A percentile compares a stretch with the other conserved stretches of the same genome.
These are phyloP conservation scores for Suillus weaverae DNA, from an alignment of 768 basidiomycete genomes.

Conservation along the genomic window DNA sequence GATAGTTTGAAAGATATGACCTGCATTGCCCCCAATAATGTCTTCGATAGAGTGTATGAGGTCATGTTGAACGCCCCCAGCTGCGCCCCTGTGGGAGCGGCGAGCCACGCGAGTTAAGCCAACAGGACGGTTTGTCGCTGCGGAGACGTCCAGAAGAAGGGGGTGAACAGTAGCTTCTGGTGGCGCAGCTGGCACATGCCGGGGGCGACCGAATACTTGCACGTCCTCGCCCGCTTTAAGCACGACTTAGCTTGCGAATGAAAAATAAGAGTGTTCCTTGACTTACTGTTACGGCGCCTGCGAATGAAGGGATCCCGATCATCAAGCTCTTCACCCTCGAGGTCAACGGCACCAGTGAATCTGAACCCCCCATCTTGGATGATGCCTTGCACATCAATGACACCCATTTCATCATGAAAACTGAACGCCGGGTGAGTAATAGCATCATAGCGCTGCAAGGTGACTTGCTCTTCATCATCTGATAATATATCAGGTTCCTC, in stretches of 20 bases:
- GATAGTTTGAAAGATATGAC: slow-evolving; percentile 83
- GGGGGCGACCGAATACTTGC: slow-evolving; percentile 63
- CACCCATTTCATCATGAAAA: slow-evolving; percentile 40
- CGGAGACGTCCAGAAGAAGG: slow-evolving; percentile 66
- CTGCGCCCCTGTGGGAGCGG: slow-evolving; percentile 56
- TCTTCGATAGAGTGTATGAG: slow-evolving; percentile 78
- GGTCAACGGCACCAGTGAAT: slow-evolving; percentile 53
- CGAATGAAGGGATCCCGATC: slow-evolving; percentile 48
- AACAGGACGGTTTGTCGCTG: slow-evolving; percentile 43
- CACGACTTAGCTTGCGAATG: slow-evolving; percentile 6
- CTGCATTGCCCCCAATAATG: slow-evolving; percentile 77
- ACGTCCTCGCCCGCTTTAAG: slow-evolving; percentile 50
- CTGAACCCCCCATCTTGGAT: slow-evolving; percentile 52
- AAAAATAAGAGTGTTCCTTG: not conserved
- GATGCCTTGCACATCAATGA: slow-evolving; percentile 37
- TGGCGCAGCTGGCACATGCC: slow-evolving; percentile 50
- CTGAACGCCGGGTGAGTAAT: slow-evolving; percentile 29
- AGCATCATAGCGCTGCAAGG: not conserved
- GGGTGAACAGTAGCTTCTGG: slow-evolving; percentile 80
- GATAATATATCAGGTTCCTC: slow-evolving; percentile 62
- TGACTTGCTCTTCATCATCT: slow-evolving; percentile 63
- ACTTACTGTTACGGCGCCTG: slow-evolving; percentile 43
- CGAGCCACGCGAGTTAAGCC: slow-evolving; percentile 51
- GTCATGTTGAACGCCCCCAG: slow-evolving; percentile 49
- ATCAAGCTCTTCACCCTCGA: slow-evolving; percentile 44